Conservation (phyloP, 2,329 filamentous ascomycete genomes). For the Cordyceps militaris region DNA sequence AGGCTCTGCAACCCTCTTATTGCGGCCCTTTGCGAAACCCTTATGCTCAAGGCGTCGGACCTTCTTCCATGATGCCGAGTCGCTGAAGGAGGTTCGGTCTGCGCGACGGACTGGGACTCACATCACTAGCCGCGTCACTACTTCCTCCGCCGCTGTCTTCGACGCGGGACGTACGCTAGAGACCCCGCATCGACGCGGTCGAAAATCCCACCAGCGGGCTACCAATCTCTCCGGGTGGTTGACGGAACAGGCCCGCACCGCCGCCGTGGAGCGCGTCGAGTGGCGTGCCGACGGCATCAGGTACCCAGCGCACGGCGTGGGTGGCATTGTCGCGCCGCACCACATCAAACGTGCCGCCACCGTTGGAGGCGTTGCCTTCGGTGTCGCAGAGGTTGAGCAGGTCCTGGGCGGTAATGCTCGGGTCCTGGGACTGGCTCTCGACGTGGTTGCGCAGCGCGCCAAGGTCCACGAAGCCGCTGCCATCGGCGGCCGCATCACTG, state of each 20-base stretch:
- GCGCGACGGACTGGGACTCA: constrained; percentile 13
- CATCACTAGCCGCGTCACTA: background rate
- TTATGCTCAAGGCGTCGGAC: background rate
- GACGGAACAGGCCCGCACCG: constrained; percentile 33
- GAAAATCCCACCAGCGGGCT: constrained; percentile 51
- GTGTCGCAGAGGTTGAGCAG: constrained; percentile 83
- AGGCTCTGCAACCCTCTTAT: too few species aligned
- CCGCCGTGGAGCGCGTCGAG: constrained; percentile 11
- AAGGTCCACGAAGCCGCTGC: constrained; percentile 60
- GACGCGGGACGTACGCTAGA: constrained; percentile 23
- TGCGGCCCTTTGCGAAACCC: too few species aligned
- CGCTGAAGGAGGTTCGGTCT: constrained; percentile 17
- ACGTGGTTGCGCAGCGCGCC: constrained; percentile 59
- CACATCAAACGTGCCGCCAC: constrained; percentile 74
- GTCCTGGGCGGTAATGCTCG: constrained; percentile 47
- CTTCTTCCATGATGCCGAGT: background rate
- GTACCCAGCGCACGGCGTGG: constrained; percentile 47
- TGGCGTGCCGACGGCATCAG: constrained; percentile 17
- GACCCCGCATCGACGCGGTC: constrained; percentile 29
- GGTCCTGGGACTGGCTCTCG: constrained; percentile 44
- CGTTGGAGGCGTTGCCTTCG: constrained; percentile 77
- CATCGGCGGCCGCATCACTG: too few species aligned
- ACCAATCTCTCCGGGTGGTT: constrained; percentile 61
- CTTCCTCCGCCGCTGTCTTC: constrained; percentile 1
- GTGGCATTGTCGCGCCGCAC: constrained; percentile 46